Base-by-base conservation (phyloP, 495 filamentous ascomycete species). In the Aspergillus cristatus region DNA sequence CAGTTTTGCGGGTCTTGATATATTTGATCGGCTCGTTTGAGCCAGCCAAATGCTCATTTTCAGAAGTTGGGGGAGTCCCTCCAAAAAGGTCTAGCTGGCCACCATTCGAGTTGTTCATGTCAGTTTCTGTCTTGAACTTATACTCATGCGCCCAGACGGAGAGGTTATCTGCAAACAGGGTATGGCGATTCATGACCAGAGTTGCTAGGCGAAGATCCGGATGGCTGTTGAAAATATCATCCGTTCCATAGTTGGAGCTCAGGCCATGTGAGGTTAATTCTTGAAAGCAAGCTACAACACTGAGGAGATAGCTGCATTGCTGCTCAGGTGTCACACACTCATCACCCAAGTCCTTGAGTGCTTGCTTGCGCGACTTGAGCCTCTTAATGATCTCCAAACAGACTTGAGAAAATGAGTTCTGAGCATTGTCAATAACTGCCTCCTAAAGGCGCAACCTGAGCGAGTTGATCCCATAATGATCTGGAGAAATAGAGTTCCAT, bases 401-500 rank as follows among this genome's bases (percentile, higher is more conserved):
- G 1, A 79, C 61, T 60, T 63, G 22, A 16, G 47, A 41, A 25
- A 50, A 50, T 18, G 40, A 14, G 4, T 35, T 36, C n/a, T 42
- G 42, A 5, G 43, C 43, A 25, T 46, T 43, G 5, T 46, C 32
- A 12, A 38, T 43, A 3, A 50, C 42, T 0, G 37, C 35, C 24
- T 46, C 42, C 36, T 43, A 28, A 3, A 42, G 12, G 13, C 67
- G 68, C 3, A 18, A 31, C 22, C 51, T 63, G 12, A 84, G 47
- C 0, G 74, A 60, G 0, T 38, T 35, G 13, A 79, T 65, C 2
- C 79, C 78, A 18, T 68, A 66, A 10, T 55, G 58, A 8, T 71
- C 72, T 10, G 53, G 46, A 5, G 52, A 43, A 6, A 82, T 44
- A 5, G 30, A 32, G 10, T 52, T 62, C 76, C 76, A 82, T 2